Evolutionary conservation across 768 basidiomycete species (phyloP).

Genomic region (Auricularia cornea): DNA sequence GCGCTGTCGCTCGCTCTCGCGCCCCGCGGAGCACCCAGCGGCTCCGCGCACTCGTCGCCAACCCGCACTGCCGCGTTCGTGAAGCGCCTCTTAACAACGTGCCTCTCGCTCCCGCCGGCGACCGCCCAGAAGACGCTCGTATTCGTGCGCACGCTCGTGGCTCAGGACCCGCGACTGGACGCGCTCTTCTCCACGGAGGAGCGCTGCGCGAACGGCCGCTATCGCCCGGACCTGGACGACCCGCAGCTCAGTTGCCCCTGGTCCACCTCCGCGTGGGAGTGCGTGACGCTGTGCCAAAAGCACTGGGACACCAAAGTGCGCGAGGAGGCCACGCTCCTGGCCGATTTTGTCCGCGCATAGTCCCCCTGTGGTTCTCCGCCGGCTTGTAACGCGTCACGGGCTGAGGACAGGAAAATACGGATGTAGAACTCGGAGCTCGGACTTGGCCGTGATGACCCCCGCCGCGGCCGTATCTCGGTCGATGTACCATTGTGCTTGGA

Average conservation of each 20-base stretch:
- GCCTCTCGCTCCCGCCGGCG: constrained; percentile 71
- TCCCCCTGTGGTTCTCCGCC: background rate
- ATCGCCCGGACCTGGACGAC: constrained; percentile 80
- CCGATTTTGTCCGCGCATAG: constrained; percentile 34
- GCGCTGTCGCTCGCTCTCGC: constrained; percentile 78
- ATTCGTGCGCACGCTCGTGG: constrained; percentile 64
- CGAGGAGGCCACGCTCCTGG: constrained; percentile 52
- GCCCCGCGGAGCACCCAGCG: constrained; percentile 39
- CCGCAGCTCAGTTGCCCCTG: constrained; percentile 78
- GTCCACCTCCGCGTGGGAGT: constrained; percentile 81
- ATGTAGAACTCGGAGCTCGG: too few relatives aligned
- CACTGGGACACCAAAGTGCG: constrained; percentile 57
- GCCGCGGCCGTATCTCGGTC: too few relatives aligned
- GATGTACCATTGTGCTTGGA: too few relatives aligned
- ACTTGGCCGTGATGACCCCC: too few relatives aligned
- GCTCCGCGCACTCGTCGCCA: constrained; percentile 50
- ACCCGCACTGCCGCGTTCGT: constrained; percentile 80
- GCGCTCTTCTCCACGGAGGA: constrained; percentile 84
- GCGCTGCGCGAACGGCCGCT: constrained; percentile 73
- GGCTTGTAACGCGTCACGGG: background rate
- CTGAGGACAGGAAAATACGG: too few relatives aligned
- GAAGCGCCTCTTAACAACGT: constrained; percentile 79
- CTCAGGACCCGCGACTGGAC: constrained; percentile 72
- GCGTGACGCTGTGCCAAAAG: constrained; percentile 47
- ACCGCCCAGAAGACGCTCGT: constrained; percentile 60